These are phyloP conservation scores for Simplicillium sp. DNA, from an alignment of 2,329 filamentous ascomycete species.

Conservation along the genomic window DNA sequence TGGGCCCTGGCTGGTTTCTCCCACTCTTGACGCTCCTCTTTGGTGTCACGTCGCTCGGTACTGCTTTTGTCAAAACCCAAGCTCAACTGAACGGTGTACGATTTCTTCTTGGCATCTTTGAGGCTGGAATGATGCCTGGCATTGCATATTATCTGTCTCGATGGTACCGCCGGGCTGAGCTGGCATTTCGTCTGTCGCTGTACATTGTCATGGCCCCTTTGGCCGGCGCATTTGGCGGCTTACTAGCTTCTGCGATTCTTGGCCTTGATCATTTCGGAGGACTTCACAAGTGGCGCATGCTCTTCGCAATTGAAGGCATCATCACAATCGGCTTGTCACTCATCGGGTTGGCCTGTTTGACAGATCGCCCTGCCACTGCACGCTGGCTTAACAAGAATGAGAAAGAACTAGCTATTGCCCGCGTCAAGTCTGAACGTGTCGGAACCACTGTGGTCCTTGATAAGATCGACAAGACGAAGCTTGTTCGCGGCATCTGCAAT, in stretches of 20 bases:
- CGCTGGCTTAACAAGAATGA: slow-evolving; percentile 57
- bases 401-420: slow-evolving; percentile 55
- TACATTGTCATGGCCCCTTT: slow-evolving; percentile 65
- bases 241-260: slow-evolving; percentile 56
- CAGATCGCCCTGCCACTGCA: slow-evolving; percentile 59
- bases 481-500: slow-evolving; percentile 51
- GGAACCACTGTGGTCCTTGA: slow-evolving; percentile 54
- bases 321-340: slow-evolving; percentile 44
- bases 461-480: slow-evolving; percentile 48
- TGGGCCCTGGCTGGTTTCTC: slow-evolving; percentile 65
- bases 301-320: slow-evolving; percentile 62
- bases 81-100: slow-evolving; percentile 47
- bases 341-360: slow-evolving; percentile 53
- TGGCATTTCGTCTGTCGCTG: slow-evolving; percentile 56
- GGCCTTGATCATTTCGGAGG: slow-evolving; percentile 48
- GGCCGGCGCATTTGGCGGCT: slow-evolving; percentile 61
- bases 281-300: slow-evolving; percentile 55
- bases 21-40: slow-evolving; percentile 53
- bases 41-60: slow-evolving; percentile 53
- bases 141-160: slow-evolving; percentile 65
- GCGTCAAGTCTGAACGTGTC: slow-evolving; percentile 60
- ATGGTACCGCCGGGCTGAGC: slow-evolving; percentile 62
- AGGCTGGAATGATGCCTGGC: slow-evolving; percentile 65
- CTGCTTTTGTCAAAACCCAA: slow-evolving; percentile 52
- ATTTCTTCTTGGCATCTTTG: slow-evolving; percentile 59